Percentiles rank a stretch among this genome's conserved stretches.
These are phyloP conservation scores for Pichia pseudocactophila DNA, from an alignment of 805 yeast species.

Conservation along the genomic window DNA sequence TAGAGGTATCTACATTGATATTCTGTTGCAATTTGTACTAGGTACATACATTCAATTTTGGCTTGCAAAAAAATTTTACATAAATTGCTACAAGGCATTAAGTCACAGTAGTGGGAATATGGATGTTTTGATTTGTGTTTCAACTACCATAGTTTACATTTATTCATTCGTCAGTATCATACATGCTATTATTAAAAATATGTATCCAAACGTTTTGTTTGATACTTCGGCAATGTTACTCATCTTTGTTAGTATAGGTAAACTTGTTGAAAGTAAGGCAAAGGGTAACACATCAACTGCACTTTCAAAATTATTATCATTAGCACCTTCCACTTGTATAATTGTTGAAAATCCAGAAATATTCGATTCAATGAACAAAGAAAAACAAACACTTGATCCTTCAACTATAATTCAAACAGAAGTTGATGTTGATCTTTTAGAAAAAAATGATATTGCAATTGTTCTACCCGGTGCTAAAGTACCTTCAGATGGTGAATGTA, in stretches of 20 bases:
- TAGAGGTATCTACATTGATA: constrained; percentile 58
- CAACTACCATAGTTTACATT: constrained; percentile 68
- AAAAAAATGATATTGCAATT: constrained; percentile 65
- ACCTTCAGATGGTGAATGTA: constrained; percentile 84
- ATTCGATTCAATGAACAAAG: constrained; percentile 6
- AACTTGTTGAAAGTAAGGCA: constrained; percentile 84
- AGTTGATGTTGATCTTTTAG: constrained; percentile 71
- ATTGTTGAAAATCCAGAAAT: constrained; percentile 40
- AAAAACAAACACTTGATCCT: constrained; percentile 8
- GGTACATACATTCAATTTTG: constrained; percentile 54
- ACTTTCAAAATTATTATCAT: constrained; percentile 65
- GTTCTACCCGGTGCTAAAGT: constrained; percentile 80
- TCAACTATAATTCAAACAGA: constrained; percentile 30
- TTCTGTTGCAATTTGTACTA: constrained; percentile 49
- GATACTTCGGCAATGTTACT: constrained; percentile 84
- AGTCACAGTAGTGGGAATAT: constrained; percentile 71
- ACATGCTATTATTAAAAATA: constrained; percentile 31
- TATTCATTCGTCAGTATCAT: constrained; percentile 64
- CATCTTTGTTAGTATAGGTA: constrained; percentile 79
- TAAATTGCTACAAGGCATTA: constrained; percentile 55
- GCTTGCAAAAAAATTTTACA: constrained; percentile 61
- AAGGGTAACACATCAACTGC: constrained; percentile 92
- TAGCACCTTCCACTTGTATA: constrained; percentile 71
- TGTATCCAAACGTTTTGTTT: constrained; percentile 64
- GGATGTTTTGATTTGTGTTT: constrained; percentile 83